Percentiles rank a stretch among this genome's conserved stretches.
phyloP scores from a whole-genome alignment of 768 basidiomycete genomes.

The Pulveroboletus sp. region DNA sequence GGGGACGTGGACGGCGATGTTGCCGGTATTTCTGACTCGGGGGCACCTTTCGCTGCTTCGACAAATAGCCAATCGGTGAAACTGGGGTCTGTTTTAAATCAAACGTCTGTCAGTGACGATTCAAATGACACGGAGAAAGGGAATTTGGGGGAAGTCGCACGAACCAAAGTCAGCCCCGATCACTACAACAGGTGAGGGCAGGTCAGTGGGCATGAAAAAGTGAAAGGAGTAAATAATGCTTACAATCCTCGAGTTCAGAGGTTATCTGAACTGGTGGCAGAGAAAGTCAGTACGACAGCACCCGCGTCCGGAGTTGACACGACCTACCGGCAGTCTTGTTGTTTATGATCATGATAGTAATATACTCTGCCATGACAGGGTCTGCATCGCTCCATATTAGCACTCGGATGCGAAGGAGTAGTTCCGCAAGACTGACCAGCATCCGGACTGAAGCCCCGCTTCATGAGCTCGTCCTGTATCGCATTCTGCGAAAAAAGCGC shows the following conservation, averaged over 20 bases:
- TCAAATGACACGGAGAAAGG: background rate
- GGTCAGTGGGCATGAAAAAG: slow-evolving; percentile 13
- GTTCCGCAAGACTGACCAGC: slow-evolving; percentile 49
- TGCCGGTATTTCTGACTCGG: slow-evolving; percentile 46
- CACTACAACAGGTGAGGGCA: slow-evolving; percentile 31
- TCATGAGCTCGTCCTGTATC: slow-evolving; percentile 79
- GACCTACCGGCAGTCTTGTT: slow-evolving; percentile 74
- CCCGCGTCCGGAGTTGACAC: background rate
- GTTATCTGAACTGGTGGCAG: slow-evolving; percentile 70
- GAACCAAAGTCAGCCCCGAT: slow-evolving; percentile 84
- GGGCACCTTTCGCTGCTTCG: slow-evolving; percentile 70
- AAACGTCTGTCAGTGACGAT: slow-evolving; percentile 2
- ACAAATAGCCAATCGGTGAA: slow-evolving; percentile 90
- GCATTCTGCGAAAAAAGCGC: slow-evolving; percentile 48
- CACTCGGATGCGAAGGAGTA: slow-evolving; percentile 4
- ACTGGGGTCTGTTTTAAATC: slow-evolving; percentile 53
- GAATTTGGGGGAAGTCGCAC: slow-evolving; percentile 17
- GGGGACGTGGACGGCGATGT: slow-evolving; percentile 28
- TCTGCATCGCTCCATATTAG: slow-evolving; percentile 42
- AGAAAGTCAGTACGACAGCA: slow-evolving; percentile 5
- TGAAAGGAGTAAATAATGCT: slow-evolving; percentile 7
- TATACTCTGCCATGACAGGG: slow-evolving; percentile 91
- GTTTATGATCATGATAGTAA: slow-evolving; percentile 94
- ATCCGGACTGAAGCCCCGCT: slow-evolving; percentile 70
- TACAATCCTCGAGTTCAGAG: slow-evolving; percentile 82